phyloP scores from a whole-genome alignment of 2,329 filamentous ascomycete genomes.

The Diaporthe sp. region DNA sequence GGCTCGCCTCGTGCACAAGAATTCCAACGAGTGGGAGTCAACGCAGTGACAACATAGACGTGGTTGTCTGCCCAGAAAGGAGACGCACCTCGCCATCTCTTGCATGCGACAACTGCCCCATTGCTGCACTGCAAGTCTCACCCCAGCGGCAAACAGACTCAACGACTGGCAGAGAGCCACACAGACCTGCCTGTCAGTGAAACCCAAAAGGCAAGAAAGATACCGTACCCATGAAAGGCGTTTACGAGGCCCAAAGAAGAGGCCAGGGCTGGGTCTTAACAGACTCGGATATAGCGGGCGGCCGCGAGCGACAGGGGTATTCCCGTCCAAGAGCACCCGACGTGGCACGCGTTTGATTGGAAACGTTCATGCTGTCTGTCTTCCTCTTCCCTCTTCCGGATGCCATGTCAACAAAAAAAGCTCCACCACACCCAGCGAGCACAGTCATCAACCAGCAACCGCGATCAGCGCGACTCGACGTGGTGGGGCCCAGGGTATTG shows the following conservation, averaged over 20 bases:
- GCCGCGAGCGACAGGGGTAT: conserved; percentile 18
- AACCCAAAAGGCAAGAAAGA: conserved; percentile 1
- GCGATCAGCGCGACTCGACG: conserved; percentile 16
- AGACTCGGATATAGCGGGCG: conserved; percentile 17
- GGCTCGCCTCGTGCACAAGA: neutral
- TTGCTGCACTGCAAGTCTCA: conserved; percentile 14
- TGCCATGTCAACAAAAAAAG: conserved; percentile 12
- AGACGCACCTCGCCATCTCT: neutral
- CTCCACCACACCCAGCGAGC: conserved; percentile 1
- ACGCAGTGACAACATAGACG: neutral
- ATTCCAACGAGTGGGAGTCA: neutral
- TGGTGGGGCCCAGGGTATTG: conserved; percentile 2
- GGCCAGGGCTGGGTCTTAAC: neutral
- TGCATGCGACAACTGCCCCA: neutral
- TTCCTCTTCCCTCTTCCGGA: neutral
- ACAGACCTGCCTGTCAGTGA: conserved; percentile 3
- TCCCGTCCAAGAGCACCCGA: neutral
- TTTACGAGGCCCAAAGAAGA: neutral
- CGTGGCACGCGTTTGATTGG: conserved; percentile 30
- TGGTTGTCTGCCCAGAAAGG: neutral
- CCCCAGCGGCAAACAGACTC: neutral
- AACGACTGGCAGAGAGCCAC: neutral
- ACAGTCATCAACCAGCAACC: neutral
- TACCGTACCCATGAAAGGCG: conserved; percentile 18
- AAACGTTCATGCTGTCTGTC: conserved; percentile 24